Evolutionary conservation across 768 basidiomycete genomes (phyloP), one percentile per base, ranked within the genome.

Genomic region (Rubroboletus satanas): DNA sequence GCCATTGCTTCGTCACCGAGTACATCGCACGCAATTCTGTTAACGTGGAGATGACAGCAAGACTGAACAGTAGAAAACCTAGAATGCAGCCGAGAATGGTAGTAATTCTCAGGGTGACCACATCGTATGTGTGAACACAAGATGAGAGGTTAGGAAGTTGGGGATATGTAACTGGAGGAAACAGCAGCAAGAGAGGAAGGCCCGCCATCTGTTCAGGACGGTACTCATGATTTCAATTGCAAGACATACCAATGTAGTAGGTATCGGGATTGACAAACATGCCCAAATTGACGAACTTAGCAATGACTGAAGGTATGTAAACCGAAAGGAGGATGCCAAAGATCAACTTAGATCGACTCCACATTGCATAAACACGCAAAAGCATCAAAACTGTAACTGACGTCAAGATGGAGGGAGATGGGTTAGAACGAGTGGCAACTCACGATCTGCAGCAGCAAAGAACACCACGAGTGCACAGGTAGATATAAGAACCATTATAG

Each of bases 331-430:
- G 53, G 38, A 43, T 7, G 1, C 29, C 2, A 4, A 59, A 43
- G 9, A 59, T 23, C 17, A 14, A 35, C 41, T 2, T 59, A 0
- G 58, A 56, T 28, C 36, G 47, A 29, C n/a, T 1, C 42, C 39
- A 59, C 33, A 52, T 37, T 12, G 50, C 32, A 29, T 56, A 56
- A 3, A 58, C 54, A 6, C 57, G 57, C 6, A 56, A 36, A 10
- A 56, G 15, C 55, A 59, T 59, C 31, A 57, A 18, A 11, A 52
- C 55, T 58, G 15, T 4, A 15, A 14, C 21, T 11, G 17, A 28
- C 1, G 12, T 36, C 12, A 35, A 1, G 3, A 41, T 6, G 9
- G 18, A 9, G 4, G 26, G 26, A 17, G 26, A 44, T 17, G 5
- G 8, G 9, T 28, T n/a, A 28, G 26, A 44, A 28, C 28, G 9